These are phyloP conservation scores for Russula virescens DNA, from an alignment of 768 basidiomycete species.

Conservation along the genomic window DNA sequence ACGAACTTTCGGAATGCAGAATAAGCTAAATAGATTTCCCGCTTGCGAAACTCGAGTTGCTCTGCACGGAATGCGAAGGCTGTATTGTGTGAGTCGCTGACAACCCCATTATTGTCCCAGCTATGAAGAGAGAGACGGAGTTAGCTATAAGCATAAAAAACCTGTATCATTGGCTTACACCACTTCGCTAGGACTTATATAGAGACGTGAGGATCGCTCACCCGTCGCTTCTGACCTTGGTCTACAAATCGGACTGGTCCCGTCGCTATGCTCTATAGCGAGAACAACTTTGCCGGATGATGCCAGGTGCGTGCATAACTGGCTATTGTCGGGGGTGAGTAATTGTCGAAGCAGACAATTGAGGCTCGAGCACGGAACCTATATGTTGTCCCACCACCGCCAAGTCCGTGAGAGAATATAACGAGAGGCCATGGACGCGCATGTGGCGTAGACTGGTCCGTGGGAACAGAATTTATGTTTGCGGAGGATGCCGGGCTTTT, in stretches of 20 bases:
- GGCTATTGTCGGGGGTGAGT: constrained; percentile 35
- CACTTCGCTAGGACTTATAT: constrained; percentile 53
- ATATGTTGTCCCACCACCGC: constrained; percentile 66
- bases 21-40: constrained; percentile 64
- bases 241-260: constrained; percentile 54
- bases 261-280: constrained; percentile 80
- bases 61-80: constrained; percentile 48
- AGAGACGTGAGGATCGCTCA: constrained; percentile 37
- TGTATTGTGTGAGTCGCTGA: constrained; percentile 13
- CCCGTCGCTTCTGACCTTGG: constrained; percentile 34
- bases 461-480: not conserved
- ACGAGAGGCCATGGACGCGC: constrained; percentile 64
- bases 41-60: constrained; percentile 63
- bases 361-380: constrained; percentile 35
- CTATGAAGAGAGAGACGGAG: not conserved
- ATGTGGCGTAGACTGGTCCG: not conserved
- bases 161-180: constrained; percentile 35
- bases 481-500: not conserved
- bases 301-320: constrained; percentile 67
- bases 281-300: constrained; percentile 76
- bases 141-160: not conserved
- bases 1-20: constrained; percentile 54
- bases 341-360: not conserved
- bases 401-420: constrained; percentile 82
- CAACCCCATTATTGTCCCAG: constrained; percentile 29